phyloP scores from a whole-genome alignment of 2,329 filamentous ascomycete genomes.

The Cladosporium sp. region DNA sequence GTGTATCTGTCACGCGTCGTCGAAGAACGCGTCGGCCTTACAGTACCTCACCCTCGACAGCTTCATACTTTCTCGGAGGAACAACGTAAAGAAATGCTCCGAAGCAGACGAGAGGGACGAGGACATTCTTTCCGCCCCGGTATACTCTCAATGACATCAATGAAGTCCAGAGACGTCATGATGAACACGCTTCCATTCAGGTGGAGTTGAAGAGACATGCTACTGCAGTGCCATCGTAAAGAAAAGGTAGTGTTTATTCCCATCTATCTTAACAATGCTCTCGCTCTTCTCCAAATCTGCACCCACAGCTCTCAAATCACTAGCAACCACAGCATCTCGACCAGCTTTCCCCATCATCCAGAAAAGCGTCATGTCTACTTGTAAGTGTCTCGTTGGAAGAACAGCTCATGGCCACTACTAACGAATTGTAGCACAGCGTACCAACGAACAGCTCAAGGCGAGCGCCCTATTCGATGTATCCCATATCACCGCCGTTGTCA shows the following conservation, averaged over 20 bases:
- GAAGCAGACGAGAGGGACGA: not conserved
- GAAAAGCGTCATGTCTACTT: conserved; percentile 28
- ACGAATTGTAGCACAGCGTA: conserved; percentile 9
- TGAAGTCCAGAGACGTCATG: conserved; percentile 3
- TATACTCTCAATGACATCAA: conserved; percentile 16
- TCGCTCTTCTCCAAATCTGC: conserved; percentile 25
- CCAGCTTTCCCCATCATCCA: conserved; percentile 25
- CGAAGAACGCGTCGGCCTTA: not conserved
- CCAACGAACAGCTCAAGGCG: conserved; percentile 44
- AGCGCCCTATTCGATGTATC: conserved; percentile 50
- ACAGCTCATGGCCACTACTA: not conserved
- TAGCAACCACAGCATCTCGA: conserved; percentile 25
- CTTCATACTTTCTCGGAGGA: no score
- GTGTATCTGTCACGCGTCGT: no score
- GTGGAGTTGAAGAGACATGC: conserved; percentile 9
- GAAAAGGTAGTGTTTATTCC: not conserved
- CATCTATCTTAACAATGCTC: conserved; percentile 23
- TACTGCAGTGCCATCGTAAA: not conserved
- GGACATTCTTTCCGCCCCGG: no score
- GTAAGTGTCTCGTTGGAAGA: not conserved
- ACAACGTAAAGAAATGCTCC: no score
- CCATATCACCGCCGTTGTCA: conserved; percentile 49
- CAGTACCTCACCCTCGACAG: not conserved
- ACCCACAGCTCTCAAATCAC: conserved; percentile 14
- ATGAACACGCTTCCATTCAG: conserved; percentile 7